phyloP scores from a whole-genome alignment of 371 early-diverging fungal genomes.

The Ordospora pajunii region DNA sequence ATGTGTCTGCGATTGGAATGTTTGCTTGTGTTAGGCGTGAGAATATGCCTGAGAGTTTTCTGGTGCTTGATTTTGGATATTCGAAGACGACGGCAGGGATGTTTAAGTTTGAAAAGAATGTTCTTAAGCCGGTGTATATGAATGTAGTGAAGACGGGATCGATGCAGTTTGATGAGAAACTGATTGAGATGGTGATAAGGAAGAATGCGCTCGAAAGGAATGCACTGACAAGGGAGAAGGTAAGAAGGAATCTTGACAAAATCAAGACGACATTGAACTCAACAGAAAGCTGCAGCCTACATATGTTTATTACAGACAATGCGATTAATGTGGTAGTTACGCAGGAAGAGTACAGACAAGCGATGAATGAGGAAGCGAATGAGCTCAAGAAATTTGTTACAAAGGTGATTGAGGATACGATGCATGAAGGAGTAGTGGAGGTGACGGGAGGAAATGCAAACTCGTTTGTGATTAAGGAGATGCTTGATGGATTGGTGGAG shows the following conservation, averaged over 20 bases:
- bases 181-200: conserved; percentile 28
- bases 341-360: conserved; percentile 36
- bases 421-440: conserved; percentile 23
- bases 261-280: conserved; percentile 46
- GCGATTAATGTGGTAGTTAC: conserved; percentile 27
- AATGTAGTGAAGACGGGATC: conserved; percentile 39
- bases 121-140: conserved; percentile 22
- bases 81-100: conserved; percentile 37
- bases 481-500: conserved; percentile 9
- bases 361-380: neutral
- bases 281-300: neutral
- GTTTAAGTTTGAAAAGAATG: conserved; percentile 40
- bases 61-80: conserved; percentile 52
- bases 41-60: conserved; percentile 26
- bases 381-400: conserved; percentile 42
- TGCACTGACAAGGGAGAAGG: conserved; percentile 16
- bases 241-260: conserved; percentile 27
- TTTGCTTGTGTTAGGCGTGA: conserved; percentile 32
- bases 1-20: conserved; percentile 39
- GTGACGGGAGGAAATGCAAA: conserved; percentile 51
- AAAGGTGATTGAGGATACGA: conserved; percentile 2
- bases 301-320: conserved; percentile 32
- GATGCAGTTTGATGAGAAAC: conserved; percentile 47
- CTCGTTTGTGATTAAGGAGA: conserved; percentile 35
- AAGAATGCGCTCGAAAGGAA: conserved; percentile 36